Evolutionary conservation across 2,329 filamentous ascomycete species (phyloP).

Genomic region (Davidsoniella eucalypti): DNA sequence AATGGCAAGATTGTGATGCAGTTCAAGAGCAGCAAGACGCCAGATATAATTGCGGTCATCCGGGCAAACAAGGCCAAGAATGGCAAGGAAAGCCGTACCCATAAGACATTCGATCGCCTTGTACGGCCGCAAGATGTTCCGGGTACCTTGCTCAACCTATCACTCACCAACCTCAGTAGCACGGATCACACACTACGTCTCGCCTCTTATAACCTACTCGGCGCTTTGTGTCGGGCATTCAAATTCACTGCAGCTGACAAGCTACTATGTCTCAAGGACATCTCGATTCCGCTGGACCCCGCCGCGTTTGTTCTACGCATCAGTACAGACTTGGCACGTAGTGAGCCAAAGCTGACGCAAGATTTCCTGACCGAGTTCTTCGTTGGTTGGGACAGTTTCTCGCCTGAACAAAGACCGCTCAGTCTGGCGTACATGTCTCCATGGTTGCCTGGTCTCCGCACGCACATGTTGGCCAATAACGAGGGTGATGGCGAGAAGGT

Average conservation of each 20-base stretch:
- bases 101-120: constrained; percentile 47
- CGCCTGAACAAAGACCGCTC: constrained; percentile 48
- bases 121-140: constrained; percentile 56
- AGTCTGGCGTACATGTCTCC: constrained; percentile 55
- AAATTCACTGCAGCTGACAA: constrained; percentile 46
- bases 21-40: constrained; percentile 49
- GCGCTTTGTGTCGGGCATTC: constrained; percentile 50
- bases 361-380: constrained; percentile 62
- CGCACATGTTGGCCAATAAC: constrained; percentile 34
- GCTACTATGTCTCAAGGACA: constrained; percentile 46
- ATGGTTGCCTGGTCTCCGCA: constrained; percentile 47
- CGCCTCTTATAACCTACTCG: constrained; percentile 51
- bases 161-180: constrained; percentile 49
- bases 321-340: constrained; percentile 43
- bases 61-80: constrained; percentile 46
- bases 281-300: constrained; percentile 46
- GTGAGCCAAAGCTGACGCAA: constrained; percentile 49
- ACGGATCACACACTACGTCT: constrained; percentile 41
- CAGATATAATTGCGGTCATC: constrained; percentile 46
- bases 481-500: constrained; percentile 50
- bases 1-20: constrained; percentile 57
- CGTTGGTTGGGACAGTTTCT: constrained; percentile 54
- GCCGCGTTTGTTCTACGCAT: constrained; percentile 49
- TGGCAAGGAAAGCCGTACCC: constrained; percentile 42
- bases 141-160: constrained; percentile 50